Percentiles rank a stretch among this genome's conserved stretches.
phyloP scores from a whole-genome alignment of 192 early-diverging fungal genomes.

The Diversispora epigaea region DNA sequence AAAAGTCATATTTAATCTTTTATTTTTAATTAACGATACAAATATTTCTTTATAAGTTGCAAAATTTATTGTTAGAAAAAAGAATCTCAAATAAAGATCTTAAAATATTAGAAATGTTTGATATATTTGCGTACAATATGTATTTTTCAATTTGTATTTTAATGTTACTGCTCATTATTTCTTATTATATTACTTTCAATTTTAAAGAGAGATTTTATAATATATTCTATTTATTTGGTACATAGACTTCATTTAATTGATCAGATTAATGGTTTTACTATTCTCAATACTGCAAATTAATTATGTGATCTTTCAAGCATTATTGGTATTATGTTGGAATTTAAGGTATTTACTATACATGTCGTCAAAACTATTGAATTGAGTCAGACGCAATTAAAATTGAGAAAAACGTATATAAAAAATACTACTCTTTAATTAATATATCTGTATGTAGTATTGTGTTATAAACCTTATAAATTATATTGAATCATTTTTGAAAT shows the following conservation, averaged over 20 bases:
- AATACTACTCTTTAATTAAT: too few relatives aligned
- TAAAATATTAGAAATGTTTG: not conserved
- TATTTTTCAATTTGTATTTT: not conserved
- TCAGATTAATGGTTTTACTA: constrained; percentile 14
- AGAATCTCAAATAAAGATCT: not conserved
- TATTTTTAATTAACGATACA: not conserved
- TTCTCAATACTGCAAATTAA: constrained; percentile 9
- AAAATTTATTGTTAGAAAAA: not conserved
- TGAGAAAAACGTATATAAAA: too few relatives aligned
- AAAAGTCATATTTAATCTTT: not conserved
- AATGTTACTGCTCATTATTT: too few relatives aligned
- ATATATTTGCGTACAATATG: not conserved
- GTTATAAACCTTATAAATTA: too few relatives aligned
- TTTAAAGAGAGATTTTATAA: too few relatives aligned
- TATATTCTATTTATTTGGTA: constrained; percentile 17
- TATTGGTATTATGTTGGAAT: not conserved
- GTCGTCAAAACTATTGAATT: too few relatives aligned
- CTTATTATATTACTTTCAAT: too few relatives aligned
- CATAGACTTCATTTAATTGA: constrained; percentile 20
- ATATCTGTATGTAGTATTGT: too few relatives aligned
- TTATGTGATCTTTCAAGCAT: constrained; percentile 4
- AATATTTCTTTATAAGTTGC: not conserved
- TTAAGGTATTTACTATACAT: too few relatives aligned
- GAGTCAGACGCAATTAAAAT: too few relatives aligned
- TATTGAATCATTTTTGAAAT: too few relatives aligned